Conservation (phyloP, 768 basidiomycete genomes). For the Calocybe indica region DNA sequence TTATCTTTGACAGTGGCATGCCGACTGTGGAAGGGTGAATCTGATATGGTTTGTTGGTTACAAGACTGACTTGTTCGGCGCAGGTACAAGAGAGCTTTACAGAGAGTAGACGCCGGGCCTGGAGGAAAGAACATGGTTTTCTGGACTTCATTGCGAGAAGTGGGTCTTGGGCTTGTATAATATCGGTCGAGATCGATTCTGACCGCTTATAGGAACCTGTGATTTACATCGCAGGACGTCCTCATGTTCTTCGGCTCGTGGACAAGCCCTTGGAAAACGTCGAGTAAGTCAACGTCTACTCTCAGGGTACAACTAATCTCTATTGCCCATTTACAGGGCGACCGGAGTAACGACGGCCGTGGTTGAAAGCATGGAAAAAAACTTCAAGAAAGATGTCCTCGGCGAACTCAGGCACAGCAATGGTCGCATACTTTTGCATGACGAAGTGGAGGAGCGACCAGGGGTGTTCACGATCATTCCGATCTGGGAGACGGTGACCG, state of each 20-base stretch:
- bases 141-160: constrained; percentile 96
- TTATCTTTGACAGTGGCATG: constrained; percentile 68
- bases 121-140: constrained; percentile 70
- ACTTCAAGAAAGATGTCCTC: constrained; percentile 83
- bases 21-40: constrained; percentile 83
- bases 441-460: constrained; percentile 91
- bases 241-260: constrained; percentile 86
- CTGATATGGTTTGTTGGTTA: not conserved
- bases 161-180: constrained; percentile 17
- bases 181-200: constrained; percentile 1
- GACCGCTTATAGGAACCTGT: constrained; percentile 71
- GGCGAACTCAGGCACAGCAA: constrained; percentile 65
- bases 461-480: constrained; percentile 89
- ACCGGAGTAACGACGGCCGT: constrained; percentile 89
- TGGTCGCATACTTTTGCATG: constrained; percentile 86
- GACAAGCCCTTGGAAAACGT: constrained; percentile 91
- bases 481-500: constrained; percentile 85
- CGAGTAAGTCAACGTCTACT: constrained; percentile 52
- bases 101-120: constrained; percentile 74
- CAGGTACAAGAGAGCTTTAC: constrained; percentile 74
- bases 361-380: constrained; percentile 88
- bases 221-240: constrained; percentile 78
- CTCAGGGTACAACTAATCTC: not conserved
- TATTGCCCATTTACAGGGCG: constrained; percentile 43
- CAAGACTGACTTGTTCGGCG: not conserved